A percentile compares a stretch with the other conserved stretches of the same genome.
Conservation (phyloP, 225 moss, liverwort and hornwort species). For the Climacium dendroides region DNA sequence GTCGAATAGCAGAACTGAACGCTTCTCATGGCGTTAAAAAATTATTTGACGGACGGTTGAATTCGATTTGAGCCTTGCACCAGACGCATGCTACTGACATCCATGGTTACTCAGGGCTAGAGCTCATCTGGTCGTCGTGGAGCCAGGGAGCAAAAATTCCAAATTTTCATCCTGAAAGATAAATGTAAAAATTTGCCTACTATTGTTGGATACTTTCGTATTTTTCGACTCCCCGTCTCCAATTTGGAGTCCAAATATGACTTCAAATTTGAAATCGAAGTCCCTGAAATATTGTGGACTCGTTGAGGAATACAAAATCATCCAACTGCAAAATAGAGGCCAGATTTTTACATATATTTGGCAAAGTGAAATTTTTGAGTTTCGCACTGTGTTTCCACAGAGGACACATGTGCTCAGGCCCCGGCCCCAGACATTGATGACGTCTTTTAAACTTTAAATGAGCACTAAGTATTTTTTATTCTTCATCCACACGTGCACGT, state of each 20-base stretch:
- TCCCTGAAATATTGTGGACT: neutral
- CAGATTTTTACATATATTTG: neutral
- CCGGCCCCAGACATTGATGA: neutral
- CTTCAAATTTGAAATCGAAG: neutral
- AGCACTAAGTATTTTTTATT: neutral
- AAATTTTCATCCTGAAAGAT: neutral
- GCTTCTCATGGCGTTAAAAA: neutral
- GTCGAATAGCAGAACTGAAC: neutral
- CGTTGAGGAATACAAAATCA: neutral
- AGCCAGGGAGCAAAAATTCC: no score
- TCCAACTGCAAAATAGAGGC: neutral
- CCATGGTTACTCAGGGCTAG: neutral
- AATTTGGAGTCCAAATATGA: neutral
- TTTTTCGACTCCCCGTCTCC: neutral
- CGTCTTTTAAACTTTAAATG: no score
- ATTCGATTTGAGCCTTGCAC: neutral
- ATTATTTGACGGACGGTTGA: neutral
- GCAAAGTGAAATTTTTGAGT: neutral
- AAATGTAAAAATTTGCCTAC: no score
- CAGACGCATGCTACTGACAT: neutral
- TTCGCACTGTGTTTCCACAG: neutral
- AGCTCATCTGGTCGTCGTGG: neutral
- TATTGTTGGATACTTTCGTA: neutral
- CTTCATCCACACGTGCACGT: neutral
- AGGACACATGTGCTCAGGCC: neutral